Conservation (phyloP, 2,329 filamentous ascomycete genomes). For the Talaromyces sp. region DNA sequence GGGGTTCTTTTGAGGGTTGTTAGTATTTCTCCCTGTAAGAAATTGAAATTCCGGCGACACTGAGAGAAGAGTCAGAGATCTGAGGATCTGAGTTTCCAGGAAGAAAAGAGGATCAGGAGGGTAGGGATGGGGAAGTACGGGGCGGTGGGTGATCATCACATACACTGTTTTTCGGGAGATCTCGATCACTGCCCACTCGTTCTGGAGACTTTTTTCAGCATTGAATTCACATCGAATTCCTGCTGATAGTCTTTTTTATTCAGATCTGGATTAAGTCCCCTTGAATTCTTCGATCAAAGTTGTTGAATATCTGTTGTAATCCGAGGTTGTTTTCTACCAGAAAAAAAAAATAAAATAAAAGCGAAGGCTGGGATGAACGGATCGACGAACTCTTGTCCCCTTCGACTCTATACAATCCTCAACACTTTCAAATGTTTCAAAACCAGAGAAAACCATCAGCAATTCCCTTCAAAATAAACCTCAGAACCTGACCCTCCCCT, state of each 20-base stretch:
- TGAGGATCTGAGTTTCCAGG: not conserved
- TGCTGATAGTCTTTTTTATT: not conserved
- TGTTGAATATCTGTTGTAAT: too few species aligned
- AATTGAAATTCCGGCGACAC: not conserved
- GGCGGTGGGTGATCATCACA: slow-evolving; percentile 28
- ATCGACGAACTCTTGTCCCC: not conserved
- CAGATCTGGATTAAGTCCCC: not conserved
- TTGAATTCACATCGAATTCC: too few species aligned
- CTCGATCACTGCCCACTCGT: too few species aligned
- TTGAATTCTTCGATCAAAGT: not conserved
- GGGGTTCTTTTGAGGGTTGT: not conserved
- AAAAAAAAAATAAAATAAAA: slow-evolving; percentile 4
- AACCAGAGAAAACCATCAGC: too few species aligned
- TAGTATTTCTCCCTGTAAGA: not conserved
- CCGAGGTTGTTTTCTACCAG: not conserved
- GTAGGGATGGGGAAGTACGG: slow-evolving; percentile 25
- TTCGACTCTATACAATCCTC: not conserved
- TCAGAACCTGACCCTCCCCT: too few species aligned
- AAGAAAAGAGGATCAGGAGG: slow-evolving; percentile 15
- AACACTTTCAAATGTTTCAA: too few species aligned
- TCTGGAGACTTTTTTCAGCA: too few species aligned
- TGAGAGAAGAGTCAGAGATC: slow-evolving; percentile 5
- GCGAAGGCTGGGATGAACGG: slow-evolving; percentile 20
- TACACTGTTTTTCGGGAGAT: not conserved
- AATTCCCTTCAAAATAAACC: too few species aligned